Evolutionary conservation across 768 basidiomycete genomes (phyloP), one percentile per base, ranked within the genome.

Genomic region (Termitomyces sp.): DNA sequence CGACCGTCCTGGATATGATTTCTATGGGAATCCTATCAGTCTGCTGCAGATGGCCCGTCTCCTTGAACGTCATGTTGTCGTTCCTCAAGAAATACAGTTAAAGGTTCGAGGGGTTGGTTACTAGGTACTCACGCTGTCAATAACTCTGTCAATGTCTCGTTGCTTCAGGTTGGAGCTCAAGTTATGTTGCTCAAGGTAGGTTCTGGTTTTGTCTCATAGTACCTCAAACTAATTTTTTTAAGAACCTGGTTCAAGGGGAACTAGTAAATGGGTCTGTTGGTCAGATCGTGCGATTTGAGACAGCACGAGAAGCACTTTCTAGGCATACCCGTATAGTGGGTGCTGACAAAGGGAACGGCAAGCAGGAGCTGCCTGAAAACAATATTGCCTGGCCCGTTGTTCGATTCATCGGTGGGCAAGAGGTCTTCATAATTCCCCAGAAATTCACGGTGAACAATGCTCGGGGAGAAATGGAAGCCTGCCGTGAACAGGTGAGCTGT

Each of bases 121-220:
- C 22, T 28, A 52, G 60, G 48, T 20, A 18, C 11, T 51, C n/a
- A 1, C n/a, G 32, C 5, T n/a, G 32, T n/a, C 32, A 51, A n/a
- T 32, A 32, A 50, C 12, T 50, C 18, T 32, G 16, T n/a, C 15
- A 1, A 50, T 33, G 12, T 35, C 6, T 32, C 5, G n/a, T 51
- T 28, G 18, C 18, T 35, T 33, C 20, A 92, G 84, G 78, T 88
- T 55, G 88, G 88, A 11, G 91, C 92, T 4, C 94, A 96, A 70
- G 94, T 96, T 3, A 93, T 93, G 91, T 71, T 91, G 3, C 80
- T 90, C 65, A 89, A 89, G 78, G 89, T 85, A 60, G 6, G 54
- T 54, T 22, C 18, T 20, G 24, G 33, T 7, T 46, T 36, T 7
- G 12, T 0, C 12, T 16, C 11, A 36, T 42, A 49, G 32, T 20